Percentiles rank a stretch among this genome's conserved stretches.
These are phyloP conservation scores for Coemansia sp. DNA, from an alignment of 192 early-diverging fungal genomes.

Conservation along the genomic window DNA sequence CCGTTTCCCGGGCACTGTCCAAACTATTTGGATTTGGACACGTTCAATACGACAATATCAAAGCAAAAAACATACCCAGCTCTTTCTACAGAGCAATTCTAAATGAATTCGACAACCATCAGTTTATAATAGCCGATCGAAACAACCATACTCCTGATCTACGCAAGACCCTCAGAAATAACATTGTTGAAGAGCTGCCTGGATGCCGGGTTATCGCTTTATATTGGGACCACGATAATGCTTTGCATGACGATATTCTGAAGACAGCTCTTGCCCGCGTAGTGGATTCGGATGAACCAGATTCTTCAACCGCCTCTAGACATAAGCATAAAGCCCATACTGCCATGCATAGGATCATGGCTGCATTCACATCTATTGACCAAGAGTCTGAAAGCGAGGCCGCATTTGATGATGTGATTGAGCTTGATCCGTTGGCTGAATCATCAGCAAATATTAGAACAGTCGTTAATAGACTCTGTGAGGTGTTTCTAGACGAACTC, in stretches of 20 bases:
- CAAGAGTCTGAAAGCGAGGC: constrained; percentile 53
- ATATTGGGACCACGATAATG: constrained; percentile 71
- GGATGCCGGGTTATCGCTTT: constrained; percentile 67
- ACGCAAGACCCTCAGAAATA: constrained; percentile 54
- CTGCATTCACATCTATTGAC: constrained; percentile 58
- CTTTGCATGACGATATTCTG: constrained; percentile 49
- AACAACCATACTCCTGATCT: constrained; percentile 67
- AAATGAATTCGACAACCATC: constrained; percentile 53
- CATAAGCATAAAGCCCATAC: constrained; percentile 56
- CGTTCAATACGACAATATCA: constrained; percentile 81
- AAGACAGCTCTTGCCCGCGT: constrained; percentile 60
- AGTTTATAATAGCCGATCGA: constrained; percentile 78
- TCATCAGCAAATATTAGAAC: constrained; percentile 52
- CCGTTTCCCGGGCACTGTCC: constrained; percentile 56
- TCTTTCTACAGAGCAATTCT: constrained; percentile 65
- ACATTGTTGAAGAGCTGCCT: constrained; percentile 58
- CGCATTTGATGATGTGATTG: constrained; percentile 60
- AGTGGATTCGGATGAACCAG: constrained; percentile 67
- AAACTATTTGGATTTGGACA: constrained; percentile 70
- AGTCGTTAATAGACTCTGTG: constrained; percentile 50
- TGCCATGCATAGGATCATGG: constrained; percentile 62
- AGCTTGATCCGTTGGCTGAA: constrained; percentile 57
- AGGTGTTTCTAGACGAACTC: constrained; percentile 39
- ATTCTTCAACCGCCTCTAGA: constrained; percentile 74
- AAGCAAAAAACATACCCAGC: constrained; percentile 52